Evolutionary conservation across 2,329 filamentous ascomycete genomes (phyloP), one percentile per base, ranked within the genome.

Genomic region (Colletotrichum lini): DNA sequence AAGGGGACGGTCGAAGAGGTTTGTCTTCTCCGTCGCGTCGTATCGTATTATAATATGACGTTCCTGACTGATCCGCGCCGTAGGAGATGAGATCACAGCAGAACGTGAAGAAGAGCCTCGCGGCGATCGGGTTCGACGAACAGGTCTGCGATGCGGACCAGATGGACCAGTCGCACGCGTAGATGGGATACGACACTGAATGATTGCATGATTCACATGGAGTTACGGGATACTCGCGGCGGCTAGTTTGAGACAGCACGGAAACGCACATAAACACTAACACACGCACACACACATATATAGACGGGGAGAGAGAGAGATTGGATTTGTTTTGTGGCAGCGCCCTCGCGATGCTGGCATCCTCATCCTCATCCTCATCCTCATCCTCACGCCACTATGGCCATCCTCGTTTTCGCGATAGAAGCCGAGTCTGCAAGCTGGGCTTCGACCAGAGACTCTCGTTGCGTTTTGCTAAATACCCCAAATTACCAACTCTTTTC

Each of bases 1-100:
- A 75, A 79, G 0, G 62, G 78, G 0, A 84, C 83, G 0, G 81
- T 87, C 0, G 86, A 88, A 74, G 75, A 82, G 75, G 86, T 86
- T 67, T 67, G 80, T 75, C 56, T 45, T 44, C 18, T 16, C 2
- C 35, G n/a, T 21, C 16, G 8, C 15, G 35, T 23, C 23, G n/a
- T 4, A 13, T 4, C 38, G 9, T 1, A 13, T 16, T 2, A 8
- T 6, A 15, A 23, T 18, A n/a, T 13, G 4, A 8, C 0, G 12
- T 45, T 40, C 26, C 44, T 54, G 15, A 67, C 26, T 35, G 15
- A 23, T 16, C 16, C 18, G 23, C 7, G 2, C 8, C 3, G 16
- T 12, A 72, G 70, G 70, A 72, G 47, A 72, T 72, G 70, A 70
- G 70, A 12, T 72, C 66, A 2, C 70, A 72, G 35, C 70, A 72